Base-by-base conservation (phyloP, 257 asterid genomes). In the Mitragyna speciosa region DNA sequence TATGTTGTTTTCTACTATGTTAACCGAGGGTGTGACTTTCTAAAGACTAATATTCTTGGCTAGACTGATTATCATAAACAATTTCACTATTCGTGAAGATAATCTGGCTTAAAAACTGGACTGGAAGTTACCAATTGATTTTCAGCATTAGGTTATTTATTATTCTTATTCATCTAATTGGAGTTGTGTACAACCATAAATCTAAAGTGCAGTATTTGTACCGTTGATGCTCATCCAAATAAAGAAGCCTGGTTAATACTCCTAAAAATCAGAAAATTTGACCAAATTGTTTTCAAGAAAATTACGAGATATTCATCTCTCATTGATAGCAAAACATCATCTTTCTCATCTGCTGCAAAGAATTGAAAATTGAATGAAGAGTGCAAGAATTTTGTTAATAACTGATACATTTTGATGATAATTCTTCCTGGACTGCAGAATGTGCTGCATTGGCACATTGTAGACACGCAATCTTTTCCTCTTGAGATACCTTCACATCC, bases 391-490 rank as follows among this genome's bases (percentile, higher is more conserved):
- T 41, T 45, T 66, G 22, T 24, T 28, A 67, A 47, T 75, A n/a
- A 70, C 19, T 28, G 36, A 71, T n/a, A 77, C 26, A 10, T 15
- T 19, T 47, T 43, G 33, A 73, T 72, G 49, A 69, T 36, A 33
- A 11, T 6, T 56, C 47, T 76, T 67, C 15, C 12, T 69, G 43
- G 17, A 17, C 64, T 69, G 73, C 92, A 95, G 99, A 95, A 93
- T 77, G 99, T 95, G 90, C 86, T 95, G 84, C 99, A 95, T 80
- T 95, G 99, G 99, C 99, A 95, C 84, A 95, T 95, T 72, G 98
- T 95, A 70, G 99, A 95, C 72, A 82, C 95, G 26, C 97, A 95
- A 80, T 95, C 99, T 17, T 95, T 95, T 86, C 99, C 99, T 7
- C 94, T 95, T 12, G 97, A 95, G 82, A 83, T 93, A 76, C 99